A percentile compares a stretch with the other conserved stretches of the same genome.
phyloP scores from a whole-genome alignment of 495 filamentous ascomycete genomes.

The Venustampulla echinocandica region DNA sequence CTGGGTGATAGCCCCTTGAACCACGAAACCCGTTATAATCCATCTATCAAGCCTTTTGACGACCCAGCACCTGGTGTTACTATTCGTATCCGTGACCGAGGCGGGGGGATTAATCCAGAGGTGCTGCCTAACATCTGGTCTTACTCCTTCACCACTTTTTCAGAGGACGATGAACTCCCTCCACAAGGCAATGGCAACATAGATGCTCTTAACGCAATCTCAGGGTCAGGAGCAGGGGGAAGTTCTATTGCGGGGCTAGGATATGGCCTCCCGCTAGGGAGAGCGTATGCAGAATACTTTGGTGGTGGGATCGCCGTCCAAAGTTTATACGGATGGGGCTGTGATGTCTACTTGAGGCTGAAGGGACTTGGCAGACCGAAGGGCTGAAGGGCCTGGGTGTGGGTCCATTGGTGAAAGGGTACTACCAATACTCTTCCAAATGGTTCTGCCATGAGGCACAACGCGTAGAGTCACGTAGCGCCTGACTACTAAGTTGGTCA shows the following conservation, averaged over 20 bases:
- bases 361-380: constrained; percentile 64
- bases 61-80: constrained; percentile 76
- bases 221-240: constrained; percentile 52
- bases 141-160: constrained; percentile 93
- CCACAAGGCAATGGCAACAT: constrained; percentile 38
- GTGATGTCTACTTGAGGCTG: constrained; percentile 69
- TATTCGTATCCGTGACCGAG: constrained; percentile 90
- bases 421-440: no score
- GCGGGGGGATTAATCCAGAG: constrained; percentile 80
- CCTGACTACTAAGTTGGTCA: no score
- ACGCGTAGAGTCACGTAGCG: no score
- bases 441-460: no score
- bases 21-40: constrained; percentile 22
- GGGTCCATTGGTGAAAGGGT: no score
- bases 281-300: constrained; percentile 97
- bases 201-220: constrained; percentile 67
- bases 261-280: constrained; percentile 83
- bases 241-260: constrained; percentile 85
- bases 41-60: constrained; percentile 46
- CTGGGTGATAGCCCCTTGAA: neutral
- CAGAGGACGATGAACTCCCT: constrained; percentile 46
- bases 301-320: constrained; percentile 92
- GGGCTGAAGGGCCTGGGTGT: constrained; percentile 9
- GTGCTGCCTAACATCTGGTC: constrained; percentile 85
- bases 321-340: constrained; percentile 91